Evolutionary conservation across 108 stramenopile species (phyloP).

Genomic region (Cyclotella baltica): DNA sequence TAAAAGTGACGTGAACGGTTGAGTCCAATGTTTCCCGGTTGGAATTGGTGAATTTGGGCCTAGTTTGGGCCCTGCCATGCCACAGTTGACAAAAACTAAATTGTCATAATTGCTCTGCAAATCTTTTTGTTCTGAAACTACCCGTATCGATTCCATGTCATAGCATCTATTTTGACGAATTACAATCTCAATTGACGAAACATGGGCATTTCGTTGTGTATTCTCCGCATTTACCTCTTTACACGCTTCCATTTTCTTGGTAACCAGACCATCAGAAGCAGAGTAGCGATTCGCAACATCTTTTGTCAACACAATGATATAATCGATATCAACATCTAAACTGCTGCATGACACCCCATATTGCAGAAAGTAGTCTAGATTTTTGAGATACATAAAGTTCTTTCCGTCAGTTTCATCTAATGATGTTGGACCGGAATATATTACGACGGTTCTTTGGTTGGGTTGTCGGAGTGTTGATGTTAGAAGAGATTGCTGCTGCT

Average conservation of each 20-base stretch:
- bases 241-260: background rate
- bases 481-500: background rate
- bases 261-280: conserved; percentile 1
- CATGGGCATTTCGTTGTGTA: background rate
- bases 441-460: background rate
- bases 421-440: conserved; percentile 26
- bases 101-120: conserved; percentile 31
- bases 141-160: conserved; percentile 34
- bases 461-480: background rate
- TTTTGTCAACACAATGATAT: conserved; percentile 1
- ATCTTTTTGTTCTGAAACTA: conserved; percentile 1
- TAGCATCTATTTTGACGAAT: conserved; percentile 23
- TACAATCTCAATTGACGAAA: background rate
- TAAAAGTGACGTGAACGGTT: background rate
- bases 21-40: conserved; percentile 15
- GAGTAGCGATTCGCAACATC: background rate
- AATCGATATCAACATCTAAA: background rate
- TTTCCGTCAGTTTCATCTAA: conserved; percentile 17
- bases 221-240: background rate
- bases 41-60: conserved; percentile 2
- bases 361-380: conserved; percentile 36
- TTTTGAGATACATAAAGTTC: conserved; percentile 25
- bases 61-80: conserved; percentile 26
- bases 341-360: conserved; percentile 31
- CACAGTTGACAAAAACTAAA: conserved; percentile 45